phyloP scores from a whole-genome alignment of 2,329 filamentous ascomycete genomes.

The Colletotrichum sidae region DNA sequence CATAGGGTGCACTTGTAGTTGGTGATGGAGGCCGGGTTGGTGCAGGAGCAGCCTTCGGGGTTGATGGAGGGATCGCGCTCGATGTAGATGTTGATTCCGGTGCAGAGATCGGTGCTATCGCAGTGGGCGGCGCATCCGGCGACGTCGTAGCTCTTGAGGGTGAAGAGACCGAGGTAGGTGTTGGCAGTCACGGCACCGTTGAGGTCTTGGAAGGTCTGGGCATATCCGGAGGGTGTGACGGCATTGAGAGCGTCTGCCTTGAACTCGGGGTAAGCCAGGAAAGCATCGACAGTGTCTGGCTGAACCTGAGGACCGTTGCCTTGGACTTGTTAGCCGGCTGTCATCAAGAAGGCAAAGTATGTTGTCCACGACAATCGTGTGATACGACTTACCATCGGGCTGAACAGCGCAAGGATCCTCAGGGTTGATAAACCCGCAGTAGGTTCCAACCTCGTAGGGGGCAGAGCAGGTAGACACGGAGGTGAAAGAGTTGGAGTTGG shows the following conservation, averaged over 20 bases:
- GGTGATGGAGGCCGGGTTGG: slow-evolving; percentile 28
- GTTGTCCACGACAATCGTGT: background rate
- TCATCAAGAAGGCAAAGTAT: background rate
- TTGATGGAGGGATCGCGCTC: slow-evolving; percentile 37
- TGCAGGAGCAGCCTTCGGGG: slow-evolving; percentile 26
- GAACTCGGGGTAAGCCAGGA: slow-evolving; percentile 14
- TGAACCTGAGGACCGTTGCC: slow-evolving; percentile 12
- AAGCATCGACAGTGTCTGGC: slow-evolving; percentile 18
- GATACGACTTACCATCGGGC: slow-evolving; percentile 10
- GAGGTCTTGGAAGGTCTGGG: slow-evolving; percentile 25
- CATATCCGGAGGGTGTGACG: slow-evolving; percentile 11
- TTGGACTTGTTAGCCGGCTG: background rate
- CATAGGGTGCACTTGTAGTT: slow-evolving; percentile 36
- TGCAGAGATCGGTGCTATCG: slow-evolving; percentile 28
- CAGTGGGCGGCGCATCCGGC: slow-evolving; percentile 20
- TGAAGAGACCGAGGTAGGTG: slow-evolving; percentile 31
- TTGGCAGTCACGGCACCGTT: slow-evolving; percentile 30
- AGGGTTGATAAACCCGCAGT: slow-evolving; percentile 31
- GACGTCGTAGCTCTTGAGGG: slow-evolving; percentile 29
- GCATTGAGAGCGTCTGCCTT: slow-evolving; percentile 4
- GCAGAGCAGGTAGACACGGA: slow-evolving; percentile 15
- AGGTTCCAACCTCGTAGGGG: slow-evolving; percentile 29
- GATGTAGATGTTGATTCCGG: slow-evolving; percentile 33
- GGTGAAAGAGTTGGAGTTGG: slow-evolving; percentile 25
- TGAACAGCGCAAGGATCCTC: slow-evolving; percentile 32